These are phyloP conservation scores for Myrica gale DNA, from an alignment of 306 rosid genomes.

Conservation along the genomic window DNA sequence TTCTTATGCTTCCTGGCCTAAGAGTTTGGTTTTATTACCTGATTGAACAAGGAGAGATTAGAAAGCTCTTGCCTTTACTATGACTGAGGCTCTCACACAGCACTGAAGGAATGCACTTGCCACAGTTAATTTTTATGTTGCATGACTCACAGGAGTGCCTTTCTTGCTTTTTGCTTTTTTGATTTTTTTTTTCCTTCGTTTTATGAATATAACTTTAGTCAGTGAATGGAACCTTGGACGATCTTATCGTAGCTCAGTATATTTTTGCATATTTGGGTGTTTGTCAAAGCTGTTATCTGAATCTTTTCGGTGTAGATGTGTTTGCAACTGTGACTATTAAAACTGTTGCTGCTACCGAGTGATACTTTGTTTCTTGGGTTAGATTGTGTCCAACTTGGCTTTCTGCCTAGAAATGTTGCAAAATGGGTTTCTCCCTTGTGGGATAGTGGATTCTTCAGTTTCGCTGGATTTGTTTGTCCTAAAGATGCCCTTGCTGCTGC, in stretches of 20 bases:
- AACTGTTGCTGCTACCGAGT: conserved; percentile 22
- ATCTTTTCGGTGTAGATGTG: too few relatives aligned
- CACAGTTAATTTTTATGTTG: too few relatives aligned
- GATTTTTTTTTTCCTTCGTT: background rate
- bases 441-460: conserved; percentile 71
- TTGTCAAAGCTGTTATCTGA: too few relatives aligned
- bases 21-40: background rate
- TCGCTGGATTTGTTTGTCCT: conserved; percentile 65
- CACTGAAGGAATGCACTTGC: background rate
- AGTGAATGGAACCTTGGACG: background rate
- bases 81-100: background rate
- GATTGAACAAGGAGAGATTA: background rate
- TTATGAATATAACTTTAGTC: background rate
- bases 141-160: too few relatives aligned
- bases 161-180: background rate
- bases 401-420: conserved; percentile 67
- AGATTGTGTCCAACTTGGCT: conserved; percentile 73
- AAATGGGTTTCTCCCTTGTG: conserved; percentile 84
- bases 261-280: background rate
- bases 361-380: conserved; percentile 21
- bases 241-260: background rate
- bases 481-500: conserved; percentile 69
- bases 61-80: background rate
- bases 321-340: too few relatives aligned
- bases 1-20: background rate